A percentile compares a stretch with the other conserved stretches of the same genome.
Evolutionary conservation across 1,284 basidiomycete species (phyloP).

Genomic region (Porogramme epimiltina): DNA sequence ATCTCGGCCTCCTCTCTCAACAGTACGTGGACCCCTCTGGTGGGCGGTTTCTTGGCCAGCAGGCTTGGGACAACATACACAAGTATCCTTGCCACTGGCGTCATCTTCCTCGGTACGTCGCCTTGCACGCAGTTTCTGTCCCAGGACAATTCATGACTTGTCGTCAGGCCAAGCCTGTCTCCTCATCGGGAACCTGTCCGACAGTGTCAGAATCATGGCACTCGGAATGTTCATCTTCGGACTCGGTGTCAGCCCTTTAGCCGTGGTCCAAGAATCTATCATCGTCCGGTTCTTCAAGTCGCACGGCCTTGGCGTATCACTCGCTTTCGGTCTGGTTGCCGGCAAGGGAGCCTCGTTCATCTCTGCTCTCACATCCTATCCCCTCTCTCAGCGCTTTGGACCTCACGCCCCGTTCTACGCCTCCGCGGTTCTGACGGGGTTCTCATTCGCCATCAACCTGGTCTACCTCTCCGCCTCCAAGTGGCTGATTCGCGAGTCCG

Average conservation of each 20-base stretch:
- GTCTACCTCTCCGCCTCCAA: constrained; percentile 64
- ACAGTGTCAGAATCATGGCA: constrained; percentile 64
- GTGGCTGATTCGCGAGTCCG: constrained; percentile 61
- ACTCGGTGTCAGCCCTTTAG: constrained; percentile 75
- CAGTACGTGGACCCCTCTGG: constrained; percentile 79
- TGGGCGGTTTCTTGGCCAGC: constrained; percentile 69
- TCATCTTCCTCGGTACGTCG: constrained; percentile 61
- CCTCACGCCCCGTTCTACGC: constrained; percentile 74
- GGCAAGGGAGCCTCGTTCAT: constrained; percentile 79
- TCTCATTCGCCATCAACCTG: constrained; percentile 71
- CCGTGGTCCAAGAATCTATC: constrained; percentile 78
- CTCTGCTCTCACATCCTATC: constrained; percentile 74
- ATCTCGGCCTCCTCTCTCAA: constrained; percentile 77
- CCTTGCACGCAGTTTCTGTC: not conserved
- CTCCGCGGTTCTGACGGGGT: constrained; percentile 59
- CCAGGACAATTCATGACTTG: constrained; percentile 5
- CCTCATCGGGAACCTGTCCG: constrained; percentile 60
- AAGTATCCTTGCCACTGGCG: constrained; percentile 71
- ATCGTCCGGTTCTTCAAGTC: constrained; percentile 81
- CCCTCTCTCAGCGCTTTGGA: constrained; percentile 69
- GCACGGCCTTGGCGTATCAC: constrained; percentile 75
- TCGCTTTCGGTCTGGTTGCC: constrained; percentile 77
- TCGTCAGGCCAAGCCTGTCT: constrained; percentile 59
- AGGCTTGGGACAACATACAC: constrained; percentile 69
- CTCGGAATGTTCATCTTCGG: constrained; percentile 78